Evolutionary conservation across 495 filamentous ascomycete species (phyloP).

Genomic region (Parmelia sp.): DNA sequence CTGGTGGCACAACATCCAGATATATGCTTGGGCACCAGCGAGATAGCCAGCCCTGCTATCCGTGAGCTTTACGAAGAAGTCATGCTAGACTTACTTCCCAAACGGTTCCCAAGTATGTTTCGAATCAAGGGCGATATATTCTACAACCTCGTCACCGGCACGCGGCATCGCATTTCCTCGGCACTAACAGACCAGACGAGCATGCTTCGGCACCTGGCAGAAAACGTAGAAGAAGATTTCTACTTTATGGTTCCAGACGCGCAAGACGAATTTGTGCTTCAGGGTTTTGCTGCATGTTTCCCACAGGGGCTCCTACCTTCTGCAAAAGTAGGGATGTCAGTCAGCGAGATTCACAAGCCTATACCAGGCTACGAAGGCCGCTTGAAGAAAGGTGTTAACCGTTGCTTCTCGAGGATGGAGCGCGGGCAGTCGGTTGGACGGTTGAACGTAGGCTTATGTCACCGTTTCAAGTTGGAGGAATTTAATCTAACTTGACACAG

Average conservation of each 20-base stretch:
- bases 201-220: conserved; percentile 18
- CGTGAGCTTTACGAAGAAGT: conserved; percentile 62
- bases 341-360: conserved; percentile 63
- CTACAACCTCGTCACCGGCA: conserved; percentile 15
- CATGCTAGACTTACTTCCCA: conserved; percentile 55
- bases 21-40: conserved; percentile 3
- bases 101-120: conserved; percentile 61
- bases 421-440: conserved; percentile 51
- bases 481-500: conserved; percentile 4
- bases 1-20: conserved; percentile 9
- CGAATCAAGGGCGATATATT: conserved; percentile 23
- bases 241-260: conserved; percentile 57
- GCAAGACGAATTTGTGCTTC: conserved; percentile 46
- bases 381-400: conserved; percentile 69
- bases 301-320: conserved; percentile 65
- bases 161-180: conserved; percentile 29
- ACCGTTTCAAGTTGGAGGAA: no score
- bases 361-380: conserved; percentile 65
- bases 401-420: conserved; percentile 57
- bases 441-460: conserved; percentile 35
- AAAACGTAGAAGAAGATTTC: conserved; percentile 64
- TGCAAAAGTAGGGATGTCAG: conserved; percentile 53
- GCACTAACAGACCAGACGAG: conserved; percentile 42
- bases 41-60: conserved; percentile 25
- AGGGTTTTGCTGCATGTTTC: conserved; percentile 65